Evolutionary conservation across 1,139 yeast genomes (phyloP), one percentile per base, ranked within the genome.

Genomic region (Candida glucosophila): DNA sequence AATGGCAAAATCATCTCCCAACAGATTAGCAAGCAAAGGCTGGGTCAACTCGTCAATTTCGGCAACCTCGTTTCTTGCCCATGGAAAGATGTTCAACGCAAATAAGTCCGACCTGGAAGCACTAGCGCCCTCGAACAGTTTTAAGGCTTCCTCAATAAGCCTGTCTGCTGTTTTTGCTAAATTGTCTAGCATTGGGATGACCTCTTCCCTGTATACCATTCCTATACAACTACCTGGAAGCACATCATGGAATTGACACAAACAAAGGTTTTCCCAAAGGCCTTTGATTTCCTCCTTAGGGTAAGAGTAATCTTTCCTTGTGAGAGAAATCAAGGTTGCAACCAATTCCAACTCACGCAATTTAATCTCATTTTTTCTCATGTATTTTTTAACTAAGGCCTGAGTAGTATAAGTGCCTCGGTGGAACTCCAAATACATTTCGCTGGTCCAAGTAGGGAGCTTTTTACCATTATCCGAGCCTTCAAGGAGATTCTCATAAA

Each of bases 391-490:
- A 25, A 83, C 78, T 32, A 74, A 72, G 0, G 95, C 93, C 51
- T 90, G 98, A 2, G 95, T 73, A 4, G 97, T 90, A 50, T 90
- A 90, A 4, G 97, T 88, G 31, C 97, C 98, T 49, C 98, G 75
- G 52, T 90, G 98, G 58, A 80, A 86, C 55, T 90, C 98, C 45
- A 90, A 70, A 53, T 90, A 90, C 33, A 90, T 69, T 52, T 90
- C 98, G 22, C 97, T 97, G 25, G 70, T 69, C 96, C 97, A 90
- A 12, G 86, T 65, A 9, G 92, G 94, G 28, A 90, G 66, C 8
- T 58, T 62, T 22, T 56, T 48, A 23, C 95, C 97, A 26, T 73
- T 54, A 31, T 77, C 55, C 2, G 95, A 76, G 30, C 65, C 62
- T 15, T 63, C 58, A 40, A 80, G 61, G 14, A 90, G 61, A 26